Evolutionary conservation across 2,329 filamentous ascomycete genomes (phyloP), one percentile per base, ranked within the genome.

Genomic region (Trichophyton simii): DNA sequence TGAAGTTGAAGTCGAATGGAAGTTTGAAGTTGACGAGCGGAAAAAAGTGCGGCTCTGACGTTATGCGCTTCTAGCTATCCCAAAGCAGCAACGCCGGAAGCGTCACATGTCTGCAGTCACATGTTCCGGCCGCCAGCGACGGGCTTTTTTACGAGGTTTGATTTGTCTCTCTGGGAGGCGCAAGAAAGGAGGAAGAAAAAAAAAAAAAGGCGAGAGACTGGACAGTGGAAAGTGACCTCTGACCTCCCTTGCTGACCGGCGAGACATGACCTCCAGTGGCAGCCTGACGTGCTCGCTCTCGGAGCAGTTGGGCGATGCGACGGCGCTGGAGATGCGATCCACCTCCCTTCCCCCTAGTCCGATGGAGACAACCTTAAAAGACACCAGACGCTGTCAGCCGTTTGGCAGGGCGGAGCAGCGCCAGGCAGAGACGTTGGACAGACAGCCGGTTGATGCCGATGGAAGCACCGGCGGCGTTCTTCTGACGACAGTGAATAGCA

Each of bases 81-180:
- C 46, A 25, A 52, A 52, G 46, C 46, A 25, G 46, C 22, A 52
- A 50, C n/a, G 7, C 18, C 3, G 5, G n/a, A 8, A 8, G 6
- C 18, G 52, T 55, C 52, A 55, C 52, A 55, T 55, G 52, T 36
- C n/a, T 55, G 25, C 28, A 36, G 52, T 55, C 52, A 55, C 52
- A 55, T 55, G 52, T 55, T 55, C 20, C 3, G 46, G 5, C 5
- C 25, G 46, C 25, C 46, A 52, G 18, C 22, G 46, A 52, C 15
- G 18, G 20, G 46, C 22, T 9, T 52, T 28, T 52, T 28, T 52
- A 9, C 34, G 34, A 2, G 9, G 11, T 52, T 52, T 22, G 18
- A 20, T 28, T 18, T 18, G 18, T 18, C 18, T 18, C 18, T 18
- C 18, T 18, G 18, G 18, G 18, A 18, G 18, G 18, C 18, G 18